A percentile compares a stretch with the other conserved stretches of the same genome.
phyloP scores from a whole-genome alignment of 176 grass and related monocot genomes.

The maize (Zea mays) region DNA sequence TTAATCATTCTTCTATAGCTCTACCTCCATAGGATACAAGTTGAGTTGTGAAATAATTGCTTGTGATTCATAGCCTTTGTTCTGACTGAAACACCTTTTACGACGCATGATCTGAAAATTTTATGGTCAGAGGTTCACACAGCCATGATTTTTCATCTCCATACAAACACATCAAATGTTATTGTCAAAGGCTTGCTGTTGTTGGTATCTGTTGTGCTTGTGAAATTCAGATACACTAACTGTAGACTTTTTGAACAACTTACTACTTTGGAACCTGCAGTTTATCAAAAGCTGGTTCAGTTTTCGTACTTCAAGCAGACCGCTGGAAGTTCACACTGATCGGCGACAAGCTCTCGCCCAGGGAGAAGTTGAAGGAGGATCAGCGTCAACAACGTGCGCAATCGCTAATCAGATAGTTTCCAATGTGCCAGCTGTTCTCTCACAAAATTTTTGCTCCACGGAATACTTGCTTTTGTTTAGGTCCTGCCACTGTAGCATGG shows the following conservation, averaged over 20 bases:
- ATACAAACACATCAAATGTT: constrained; percentile 3
- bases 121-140: not conserved
- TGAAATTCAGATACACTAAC: not conserved
- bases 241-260: not conserved
- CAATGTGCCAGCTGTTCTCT: not conserved
- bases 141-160: not conserved
- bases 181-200: not conserved
- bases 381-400: constrained; percentile 40
- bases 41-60: not conserved
- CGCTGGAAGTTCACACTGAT: constrained; percentile 73
- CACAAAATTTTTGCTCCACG: not conserved
- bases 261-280: constrained; percentile 46
- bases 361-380: constrained; percentile 48
- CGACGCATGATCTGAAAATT: not conserved
- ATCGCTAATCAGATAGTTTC: constrained; percentile 47
- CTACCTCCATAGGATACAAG: constrained; percentile 9
- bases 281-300: constrained; percentile 81
- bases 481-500: not conserved
- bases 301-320: constrained; percentile 83
- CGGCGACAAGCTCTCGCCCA: constrained; percentile 68
- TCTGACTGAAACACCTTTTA: not conserved
- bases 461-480: not conserved
- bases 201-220: not conserved
- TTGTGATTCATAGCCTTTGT: not conserved
- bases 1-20: constrained; percentile 4